Evolutionary conservation across 768 basidiomycete genomes (phyloP).

Genomic region (Hysterangium stoloniferum): DNA sequence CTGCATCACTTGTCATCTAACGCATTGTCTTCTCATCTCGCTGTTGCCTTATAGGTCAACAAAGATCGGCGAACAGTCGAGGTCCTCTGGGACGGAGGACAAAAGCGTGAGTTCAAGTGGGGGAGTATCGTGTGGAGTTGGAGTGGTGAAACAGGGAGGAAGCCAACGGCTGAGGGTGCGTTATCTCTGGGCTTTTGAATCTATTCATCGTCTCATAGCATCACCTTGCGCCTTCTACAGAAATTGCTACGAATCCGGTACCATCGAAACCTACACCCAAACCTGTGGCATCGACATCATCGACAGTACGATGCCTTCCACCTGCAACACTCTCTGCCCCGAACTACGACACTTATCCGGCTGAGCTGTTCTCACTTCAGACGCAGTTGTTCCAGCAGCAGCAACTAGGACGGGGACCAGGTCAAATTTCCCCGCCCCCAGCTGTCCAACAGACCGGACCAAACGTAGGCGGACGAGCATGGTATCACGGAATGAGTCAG

Average conservation of each 20-base stretch:
- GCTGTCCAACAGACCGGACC: neutral
- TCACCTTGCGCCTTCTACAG: neutral
- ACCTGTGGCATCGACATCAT: neutral
- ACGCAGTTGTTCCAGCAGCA: too few relatives aligned
- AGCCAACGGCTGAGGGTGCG: constrained; percentile 8
- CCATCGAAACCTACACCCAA: neutral
- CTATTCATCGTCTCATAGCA: neutral
- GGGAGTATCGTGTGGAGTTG: constrained; percentile 52
- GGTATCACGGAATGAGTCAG: constrained; percentile 1
- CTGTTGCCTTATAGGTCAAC: constrained; percentile 34
- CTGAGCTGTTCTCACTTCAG: neutral
- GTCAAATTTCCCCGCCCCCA: too few relatives aligned
- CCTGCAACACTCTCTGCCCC: neutral
- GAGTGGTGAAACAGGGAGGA: neutral
- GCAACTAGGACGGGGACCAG: too few relatives aligned
- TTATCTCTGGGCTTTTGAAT: neutral
- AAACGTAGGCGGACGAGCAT: neutral
- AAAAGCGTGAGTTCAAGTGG: constrained; percentile 79
- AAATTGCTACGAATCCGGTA: neutral
- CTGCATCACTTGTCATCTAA: neutral
- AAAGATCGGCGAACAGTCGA: constrained; percentile 65
- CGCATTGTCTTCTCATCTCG: neutral
- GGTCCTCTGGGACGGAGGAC: constrained; percentile 72
- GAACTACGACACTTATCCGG: neutral
- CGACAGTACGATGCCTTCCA: neutral